Base-by-base conservation (phyloP, 495 filamentous ascomycete genomes). In the Zalerion maritima region DNA sequence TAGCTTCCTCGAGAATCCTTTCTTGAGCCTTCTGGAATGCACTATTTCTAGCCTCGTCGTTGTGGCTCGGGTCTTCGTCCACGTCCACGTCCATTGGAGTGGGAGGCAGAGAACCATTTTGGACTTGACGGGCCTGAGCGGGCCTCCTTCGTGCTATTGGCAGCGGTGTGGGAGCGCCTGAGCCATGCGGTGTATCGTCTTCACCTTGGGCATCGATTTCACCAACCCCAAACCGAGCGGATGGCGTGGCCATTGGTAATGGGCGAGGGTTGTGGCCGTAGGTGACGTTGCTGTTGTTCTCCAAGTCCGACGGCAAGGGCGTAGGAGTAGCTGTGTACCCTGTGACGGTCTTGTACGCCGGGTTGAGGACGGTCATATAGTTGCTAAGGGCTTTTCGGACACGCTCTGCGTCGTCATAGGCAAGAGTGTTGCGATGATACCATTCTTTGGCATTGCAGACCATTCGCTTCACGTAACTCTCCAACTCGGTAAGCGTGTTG, bases 21-120 rank as follows among this genome's bases (percentile, higher is more conserved):
- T 86, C 79, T 45, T 91, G 81, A 1, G 81, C 82, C 35, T 81
- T 60, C 40, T 84, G 80, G 42, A 91, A 80, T 13, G 41, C 33
- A 32, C 10, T 11, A 4, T 40, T 31, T 4, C 34, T 27, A 1
- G 27, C 37, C 15, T 31, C 38, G 4, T 21, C 37, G 0, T 20
- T 36, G 4, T 37, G 34, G 5, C 39, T 38, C 6, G 40, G 35
- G 3, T 37, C 37, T 14, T 37, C 52, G 1, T 36, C 46, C 14
- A 40, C 46, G 14, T 20, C 41, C 15, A 37, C 43, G 19, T 35
- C 28, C 18, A 2, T 14, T 10, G n/a, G n/a, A n/a, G n/a, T n/a
- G n/a, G n/a, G n/a, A n/a, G n/a, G n/a, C n/a, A n/a, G n/a, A n/a
- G n/a, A n/a, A n/a, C n/a, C n/a, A n/a, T n/a, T n/a, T n/a, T n/a